Base-by-base conservation (phyloP, 2,329 filamentous ascomycete species). In the Ambrosiella cleistominuta region DNA sequence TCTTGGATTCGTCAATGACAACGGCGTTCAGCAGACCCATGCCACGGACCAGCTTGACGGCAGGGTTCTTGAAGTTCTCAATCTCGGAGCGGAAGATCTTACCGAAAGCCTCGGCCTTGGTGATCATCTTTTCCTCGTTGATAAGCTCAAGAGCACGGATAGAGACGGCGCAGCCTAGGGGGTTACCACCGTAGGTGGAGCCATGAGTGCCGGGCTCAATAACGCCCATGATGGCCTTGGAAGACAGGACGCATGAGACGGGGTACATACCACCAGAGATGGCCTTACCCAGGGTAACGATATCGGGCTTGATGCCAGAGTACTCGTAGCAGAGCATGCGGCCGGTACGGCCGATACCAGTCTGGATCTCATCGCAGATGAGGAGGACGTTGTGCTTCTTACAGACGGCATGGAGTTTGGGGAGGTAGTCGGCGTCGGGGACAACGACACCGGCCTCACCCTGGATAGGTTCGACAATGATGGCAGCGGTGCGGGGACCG, bases 201-300 rank as follows among this genome's bases (percentile, higher is more conserved):
- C 93, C 93, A 71, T 98, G 93, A 35, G 93, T 97, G 61, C 93
- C 93, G 35, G 93, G 88, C 76, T 98, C 93, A 63, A 98, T 78
- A 8, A 91, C 93, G 64, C 96, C 79, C 90, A 98, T 96, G 63
- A 97, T 77, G 59, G 96, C 90, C 72, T 85, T 89, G 66, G 83
- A 83, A 62, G 86, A 85, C 56, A 98, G 77, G 54, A 98, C 90
- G 66, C 85, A 89, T 62, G 89, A 95, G 60, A 98, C 93, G n/a
- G 93, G 93, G 73, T 98, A 98, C 85, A 97, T 93, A 70, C 93
- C 93, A 63, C 93, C 93, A 39, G 89, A 95, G 69, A 98, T 95
- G 64, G 93, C 93, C 75, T 98, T 98, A 67, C 93, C 93, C 39
- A 98, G 82, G 53, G 95, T 84, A 27, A 98, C 85, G 66, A 98